Evolutionary conservation across 306 rosid species (phyloP).

Genomic region (Dryas drummondii): DNA sequence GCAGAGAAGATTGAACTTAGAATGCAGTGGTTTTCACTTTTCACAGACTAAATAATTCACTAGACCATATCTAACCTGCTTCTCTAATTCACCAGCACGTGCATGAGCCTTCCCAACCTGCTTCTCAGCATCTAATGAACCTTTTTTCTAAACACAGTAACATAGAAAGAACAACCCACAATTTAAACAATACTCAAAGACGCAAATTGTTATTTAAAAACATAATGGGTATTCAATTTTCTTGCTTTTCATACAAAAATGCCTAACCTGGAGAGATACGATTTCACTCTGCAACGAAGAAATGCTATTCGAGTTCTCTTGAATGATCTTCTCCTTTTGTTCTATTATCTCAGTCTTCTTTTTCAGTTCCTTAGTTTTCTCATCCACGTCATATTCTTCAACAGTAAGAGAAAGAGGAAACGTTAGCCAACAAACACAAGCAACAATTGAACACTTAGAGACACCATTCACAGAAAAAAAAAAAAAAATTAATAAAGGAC

Average conservation of each 20-base stretch:
- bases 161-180: neutral
- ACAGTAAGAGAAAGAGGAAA: constrained; percentile 13
- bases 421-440: constrained; percentile 30
- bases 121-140: constrained; percentile 55
- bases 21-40: constrained; percentile 11
- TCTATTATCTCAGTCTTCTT: constrained; percentile 56
- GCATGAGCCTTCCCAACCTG: constrained; percentile 82
- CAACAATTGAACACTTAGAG: constrained; percentile 15
- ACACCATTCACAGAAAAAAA: neutral
- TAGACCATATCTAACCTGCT: constrained; percentile 55
- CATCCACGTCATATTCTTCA: constrained; percentile 61
- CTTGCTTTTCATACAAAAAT: neutral
- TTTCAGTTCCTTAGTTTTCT: constrained; percentile 53
- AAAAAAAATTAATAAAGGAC: neutral
- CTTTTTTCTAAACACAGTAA: constrained; percentile 56
- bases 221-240: neutral
- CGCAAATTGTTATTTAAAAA: neutral
- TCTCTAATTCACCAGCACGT: constrained; percentile 78
- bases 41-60: constrained; percentile 5
- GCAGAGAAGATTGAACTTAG: constrained; percentile 24
- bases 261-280: constrained; percentile 73
- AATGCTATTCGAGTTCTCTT: constrained; percentile 47
- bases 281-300: constrained; percentile 61
- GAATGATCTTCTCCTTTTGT: constrained; percentile 55
- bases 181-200: neutral